Evolutionary conservation across 345 rosid genomes (phyloP).

Genomic region (Arabidopsis suecica): DNA sequence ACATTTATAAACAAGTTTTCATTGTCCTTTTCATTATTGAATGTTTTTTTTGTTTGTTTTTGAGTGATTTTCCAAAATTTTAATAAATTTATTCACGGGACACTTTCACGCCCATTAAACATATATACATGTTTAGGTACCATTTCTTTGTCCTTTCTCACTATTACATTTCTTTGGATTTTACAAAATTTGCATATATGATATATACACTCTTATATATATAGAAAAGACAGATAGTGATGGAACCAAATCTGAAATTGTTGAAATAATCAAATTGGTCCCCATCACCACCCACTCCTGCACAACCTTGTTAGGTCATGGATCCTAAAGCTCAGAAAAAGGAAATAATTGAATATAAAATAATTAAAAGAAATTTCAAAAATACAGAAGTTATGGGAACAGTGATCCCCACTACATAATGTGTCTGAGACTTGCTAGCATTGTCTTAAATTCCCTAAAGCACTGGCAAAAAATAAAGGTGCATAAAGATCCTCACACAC

Average conservation of each 20-base stretch:
- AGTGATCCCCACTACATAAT: slow-evolving; percentile 49
- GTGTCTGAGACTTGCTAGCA: slow-evolving; percentile 48
- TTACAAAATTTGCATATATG: slow-evolving; percentile 1
- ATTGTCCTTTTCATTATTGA: slow-evolving; percentile 37
- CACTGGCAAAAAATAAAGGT: slow-evolving; percentile 42
- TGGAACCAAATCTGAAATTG: slow-evolving; percentile 45
- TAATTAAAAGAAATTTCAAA: slow-evolving; percentile 1
- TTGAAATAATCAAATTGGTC: slow-evolving; percentile 49
- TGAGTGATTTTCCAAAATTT: slow-evolving; percentile 18
- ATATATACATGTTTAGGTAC: slow-evolving; percentile 30
- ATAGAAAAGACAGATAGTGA: slow-evolving; percentile 39
- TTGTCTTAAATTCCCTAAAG: slow-evolving; percentile 47
- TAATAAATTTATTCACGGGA: slow-evolving; percentile 30
- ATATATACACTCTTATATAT: not conserved
- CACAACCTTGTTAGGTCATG: slow-evolving; percentile 47
- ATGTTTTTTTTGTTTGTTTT: not conserved
- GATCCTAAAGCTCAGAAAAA: slow-evolving; percentile 34
- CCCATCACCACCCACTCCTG: slow-evolving; percentile 47
- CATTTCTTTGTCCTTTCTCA: slow-evolving; percentile 27
- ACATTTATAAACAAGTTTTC: slow-evolving; percentile 36
- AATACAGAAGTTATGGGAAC: slow-evolving; percentile 39
- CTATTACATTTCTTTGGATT: slow-evolving; percentile 18
- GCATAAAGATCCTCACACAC: slow-evolving; percentile 37
- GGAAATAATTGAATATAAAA: slow-evolving; percentile 17
- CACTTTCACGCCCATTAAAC: slow-evolving; percentile 20